These are phyloP conservation scores for Scheffersomyces segobiensis DNA, from an alignment of 1,139 yeast genomes.

Conservation along the genomic window DNA sequence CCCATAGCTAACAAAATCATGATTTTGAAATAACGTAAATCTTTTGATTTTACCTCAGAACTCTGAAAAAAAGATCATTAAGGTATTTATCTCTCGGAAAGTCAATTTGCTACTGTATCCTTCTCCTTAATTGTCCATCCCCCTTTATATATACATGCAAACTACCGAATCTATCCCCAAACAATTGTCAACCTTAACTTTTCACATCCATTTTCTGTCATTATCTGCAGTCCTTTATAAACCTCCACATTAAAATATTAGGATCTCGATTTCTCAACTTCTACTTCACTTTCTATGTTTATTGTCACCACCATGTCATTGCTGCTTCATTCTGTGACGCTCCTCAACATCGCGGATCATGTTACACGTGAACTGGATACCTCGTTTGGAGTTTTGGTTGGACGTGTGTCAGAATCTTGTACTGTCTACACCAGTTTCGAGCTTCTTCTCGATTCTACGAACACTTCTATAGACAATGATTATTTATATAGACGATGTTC, in stretches of 20 bases:
- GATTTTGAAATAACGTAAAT: too few relatives aligned
- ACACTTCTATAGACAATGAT: conserved; percentile 18
- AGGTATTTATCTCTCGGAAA: too few relatives aligned
- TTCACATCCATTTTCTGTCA: neutral
- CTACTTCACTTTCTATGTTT: neutral
- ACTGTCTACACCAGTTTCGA: conserved; percentile 26
- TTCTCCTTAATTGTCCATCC: too few relatives aligned
- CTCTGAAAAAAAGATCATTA: too few relatives aligned
- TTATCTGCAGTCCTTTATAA: neutral
- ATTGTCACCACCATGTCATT: conserved; percentile 4
- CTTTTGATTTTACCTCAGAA: too few relatives aligned
- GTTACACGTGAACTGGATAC: conserved; percentile 15
- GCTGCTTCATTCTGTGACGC: conserved; percentile 28
- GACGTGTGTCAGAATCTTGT: conserved; percentile 10
- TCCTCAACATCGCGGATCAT: conserved; percentile 31
- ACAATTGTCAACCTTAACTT: neutral
- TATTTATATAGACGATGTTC: conserved; percentile 25
- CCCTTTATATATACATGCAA: too few relatives aligned
- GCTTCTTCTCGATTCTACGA: conserved; percentile 11
- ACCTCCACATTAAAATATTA: neutral
- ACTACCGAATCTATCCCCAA: too few relatives aligned
- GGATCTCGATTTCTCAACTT: neutral
- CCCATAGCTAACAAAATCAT: too few relatives aligned
- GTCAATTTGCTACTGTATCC: too few relatives aligned
- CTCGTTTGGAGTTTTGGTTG: conserved; percentile 30